Conservation (phyloP, 345 rosid genomes). For the Mangifera indica region DNA sequence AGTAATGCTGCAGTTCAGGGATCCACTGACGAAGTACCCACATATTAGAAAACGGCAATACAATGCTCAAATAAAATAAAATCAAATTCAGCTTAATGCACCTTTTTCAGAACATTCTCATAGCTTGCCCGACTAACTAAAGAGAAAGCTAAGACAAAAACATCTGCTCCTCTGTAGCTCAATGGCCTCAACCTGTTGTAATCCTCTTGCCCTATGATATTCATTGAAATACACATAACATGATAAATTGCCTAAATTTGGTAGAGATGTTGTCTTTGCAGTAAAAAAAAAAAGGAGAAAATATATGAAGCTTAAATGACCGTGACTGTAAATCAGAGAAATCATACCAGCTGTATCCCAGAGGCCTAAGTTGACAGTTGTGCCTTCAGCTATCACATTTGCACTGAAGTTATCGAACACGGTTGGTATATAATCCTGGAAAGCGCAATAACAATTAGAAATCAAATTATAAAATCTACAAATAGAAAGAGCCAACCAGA, state of each 20-base stretch:
- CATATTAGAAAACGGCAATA: constrained; percentile 23
- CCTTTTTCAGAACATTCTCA: constrained; percentile 93
- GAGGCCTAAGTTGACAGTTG: constrained; percentile 88
- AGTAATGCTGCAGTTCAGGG: constrained; percentile 93
- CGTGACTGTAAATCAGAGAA: constrained; percentile 1
- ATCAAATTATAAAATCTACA: constrained; percentile 1
- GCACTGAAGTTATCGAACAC: constrained; percentile 99
- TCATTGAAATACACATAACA: constrained; percentile 10
- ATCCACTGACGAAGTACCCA: constrained; percentile 72
- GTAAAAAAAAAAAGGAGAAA: not conserved
- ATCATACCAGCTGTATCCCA: constrained; percentile 98
- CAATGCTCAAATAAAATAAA: constrained; percentile 9
- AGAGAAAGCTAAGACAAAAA: constrained; percentile 96
- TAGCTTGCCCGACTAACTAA: constrained; percentile 94
- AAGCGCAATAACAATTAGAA: constrained; percentile 25
- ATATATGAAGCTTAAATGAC: not conserved
- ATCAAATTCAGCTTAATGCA: constrained; percentile 18
- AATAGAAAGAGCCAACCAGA: not conserved
- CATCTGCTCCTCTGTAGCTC: constrained; percentile 98
- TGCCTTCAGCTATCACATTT: constrained; percentile 89
- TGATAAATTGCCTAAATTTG: not conserved
- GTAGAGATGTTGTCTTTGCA: not conserved
- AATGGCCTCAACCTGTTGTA: constrained; percentile 94
- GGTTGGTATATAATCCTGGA: constrained; percentile 94
- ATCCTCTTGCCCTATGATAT: constrained; percentile 84